Base-by-base conservation (phyloP, 345 rosid genomes). In the Populus euphratica region DNA sequence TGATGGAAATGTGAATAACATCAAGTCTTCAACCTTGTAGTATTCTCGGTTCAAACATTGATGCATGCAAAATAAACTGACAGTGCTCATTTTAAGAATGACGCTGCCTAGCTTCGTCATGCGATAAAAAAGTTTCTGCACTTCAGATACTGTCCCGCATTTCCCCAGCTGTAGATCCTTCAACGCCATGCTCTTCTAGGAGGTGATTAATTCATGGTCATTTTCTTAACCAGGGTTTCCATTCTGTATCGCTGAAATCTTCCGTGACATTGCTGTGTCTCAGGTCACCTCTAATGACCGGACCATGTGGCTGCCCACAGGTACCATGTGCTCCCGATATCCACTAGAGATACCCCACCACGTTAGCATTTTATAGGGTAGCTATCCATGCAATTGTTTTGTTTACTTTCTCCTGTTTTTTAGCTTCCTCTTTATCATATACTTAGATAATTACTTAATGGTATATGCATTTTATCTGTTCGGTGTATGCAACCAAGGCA, bases 301-400 rank as follows among this genome's bases (percentile, higher is more conserved):
- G 17, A 43, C 72, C 77, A 68, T 68, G 78, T 76, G 80, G 66
- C 9, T 73, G 69, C 70, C 78, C 69, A 39, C 54, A 23, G 29
- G 49, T 63, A 69, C 49, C 78, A 69, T 69, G 82, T 78, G 71
- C 71, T 17, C 18, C 29, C 33, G 29, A 43, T 33, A 2, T 36
- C 73, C 68, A 62, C 49, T 39, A 17, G 68, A 64, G 35, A 41
- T 68, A 7, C 81, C 70, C 70, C 66, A 43, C 74, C 77, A 54
- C 27, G 63, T 59, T 50, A 31, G 13, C 14, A 56, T 5, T 66
- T 29, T 52, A 12, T 36, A 0, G 21, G 25, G 6, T 6, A 16
- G 43, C 49, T 61, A 61, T 38, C 54, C 76, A 73, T 36, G 47
- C 47, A 38, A 20, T 38, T 54, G 63, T 1, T 23, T 23, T 59